Percentiles rank a stretch among this genome's conserved stretches.
These are phyloP conservation scores for Endotrypanum monterogeii DNA, from an alignment of 208 protist species.

Conservation along the genomic window DNA sequence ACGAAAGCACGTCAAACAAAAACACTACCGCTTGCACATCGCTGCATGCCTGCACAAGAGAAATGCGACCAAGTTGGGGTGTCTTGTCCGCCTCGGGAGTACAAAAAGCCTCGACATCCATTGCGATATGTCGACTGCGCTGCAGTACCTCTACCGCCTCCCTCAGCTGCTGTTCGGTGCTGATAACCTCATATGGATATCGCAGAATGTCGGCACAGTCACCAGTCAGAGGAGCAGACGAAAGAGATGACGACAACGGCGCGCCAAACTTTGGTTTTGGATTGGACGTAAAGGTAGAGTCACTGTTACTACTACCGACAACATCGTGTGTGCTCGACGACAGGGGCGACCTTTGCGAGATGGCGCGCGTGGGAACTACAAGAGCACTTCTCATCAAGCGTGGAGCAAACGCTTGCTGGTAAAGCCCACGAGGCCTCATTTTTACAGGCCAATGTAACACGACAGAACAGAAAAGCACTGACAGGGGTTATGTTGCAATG, in stretches of 20 bases:
- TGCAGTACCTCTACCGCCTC: constrained; percentile 39
- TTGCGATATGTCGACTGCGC: constrained; percentile 48
- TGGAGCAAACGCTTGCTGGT: no score
- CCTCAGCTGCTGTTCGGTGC: constrained; percentile 43
- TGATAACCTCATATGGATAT: constrained; percentile 75
- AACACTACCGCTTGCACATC: constrained; percentile 66
- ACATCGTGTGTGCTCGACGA: constrained; percentile 2
- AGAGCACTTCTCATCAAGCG: background rate
- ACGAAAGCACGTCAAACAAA: constrained; percentile 83
- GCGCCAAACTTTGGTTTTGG: background rate
- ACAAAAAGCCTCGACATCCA: constrained; percentile 90
- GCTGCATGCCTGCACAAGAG: constrained; percentile 80
- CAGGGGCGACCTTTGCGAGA: constrained; percentile 1
- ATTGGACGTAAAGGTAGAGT: background rate
- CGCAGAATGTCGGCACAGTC: constrained; percentile 36
- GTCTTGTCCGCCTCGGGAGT: constrained; percentile 38
- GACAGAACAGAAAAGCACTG: background rate
- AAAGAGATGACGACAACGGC: background rate
- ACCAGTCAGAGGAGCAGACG: background rate
- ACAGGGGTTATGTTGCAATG: no score
- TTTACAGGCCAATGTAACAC: background rate
- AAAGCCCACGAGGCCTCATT: background rate
- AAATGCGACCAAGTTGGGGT: constrained; percentile 79
- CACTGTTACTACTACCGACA: background rate
- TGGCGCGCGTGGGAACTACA: background rate